These are phyloP conservation scores for Fistulinella cinereoalba DNA, from an alignment of 1,284 basidiomycete genomes.

Conservation along the genomic window DNA sequence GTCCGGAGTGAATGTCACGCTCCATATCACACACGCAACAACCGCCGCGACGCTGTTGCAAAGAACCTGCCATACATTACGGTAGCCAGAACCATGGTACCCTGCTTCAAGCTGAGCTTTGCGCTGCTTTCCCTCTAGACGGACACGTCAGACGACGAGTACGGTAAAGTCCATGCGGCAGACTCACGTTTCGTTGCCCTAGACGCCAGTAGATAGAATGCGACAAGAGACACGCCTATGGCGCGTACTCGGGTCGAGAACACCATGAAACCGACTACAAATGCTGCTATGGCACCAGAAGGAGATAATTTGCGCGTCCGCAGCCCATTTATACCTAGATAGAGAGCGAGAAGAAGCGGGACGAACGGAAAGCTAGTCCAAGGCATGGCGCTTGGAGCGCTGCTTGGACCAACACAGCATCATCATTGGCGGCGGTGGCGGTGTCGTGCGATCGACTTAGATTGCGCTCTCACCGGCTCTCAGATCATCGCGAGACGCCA, in stretches of 20 bases:
- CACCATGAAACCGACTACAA: slow-evolving; percentile 67
- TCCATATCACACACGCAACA: slow-evolving; percentile 65
- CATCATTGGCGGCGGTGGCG: too few relatives aligned
- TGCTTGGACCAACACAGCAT: too few relatives aligned
- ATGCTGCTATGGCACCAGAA: slow-evolving; percentile 73
- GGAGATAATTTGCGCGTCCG: slow-evolving; percentile 55
- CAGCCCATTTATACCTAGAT: slow-evolving; percentile 45
- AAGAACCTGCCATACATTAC: slow-evolving; percentile 77
- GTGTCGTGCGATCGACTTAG: too few relatives aligned
- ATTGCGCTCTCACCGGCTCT: too few relatives aligned
- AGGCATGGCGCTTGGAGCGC: slow-evolving; percentile 10
- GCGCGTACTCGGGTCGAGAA: slow-evolving; percentile 58
- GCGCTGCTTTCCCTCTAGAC: slow-evolving; percentile 57
- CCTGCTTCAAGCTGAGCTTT: slow-evolving; percentile 83
- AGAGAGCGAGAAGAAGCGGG: slow-evolving; percentile 36
- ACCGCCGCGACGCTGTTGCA: slow-evolving; percentile 77
- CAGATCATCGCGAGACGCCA: too few relatives aligned
- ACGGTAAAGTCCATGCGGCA: neutral
- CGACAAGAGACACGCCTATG: slow-evolving; percentile 74
- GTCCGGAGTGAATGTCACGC: slow-evolving; percentile 49
- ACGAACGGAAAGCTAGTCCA: slow-evolving; percentile 23
- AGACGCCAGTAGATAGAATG: slow-evolving; percentile 81
- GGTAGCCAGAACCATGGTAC: slow-evolving; percentile 66
- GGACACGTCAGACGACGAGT: slow-evolving; percentile 6
- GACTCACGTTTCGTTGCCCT: slow-evolving; percentile 75